Evolutionary conservation across 2,329 filamentous ascomycete species (phyloP).

Genomic region (Penicillium sp.): DNA sequence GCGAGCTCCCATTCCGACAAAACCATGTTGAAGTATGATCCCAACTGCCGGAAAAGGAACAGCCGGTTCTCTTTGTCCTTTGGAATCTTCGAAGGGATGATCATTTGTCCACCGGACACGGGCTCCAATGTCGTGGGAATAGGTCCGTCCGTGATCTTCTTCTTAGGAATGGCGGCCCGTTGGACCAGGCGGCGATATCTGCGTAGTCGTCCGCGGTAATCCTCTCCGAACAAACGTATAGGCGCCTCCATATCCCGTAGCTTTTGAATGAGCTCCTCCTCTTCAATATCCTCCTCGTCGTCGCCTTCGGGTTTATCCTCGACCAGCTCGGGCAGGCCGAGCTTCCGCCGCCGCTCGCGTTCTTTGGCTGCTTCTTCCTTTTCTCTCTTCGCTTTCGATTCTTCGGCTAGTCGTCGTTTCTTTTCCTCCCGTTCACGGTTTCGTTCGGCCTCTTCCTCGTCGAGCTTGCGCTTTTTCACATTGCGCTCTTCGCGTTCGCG

Average conservation of each 20-base stretch:
- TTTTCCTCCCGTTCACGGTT: constrained; percentile 77
- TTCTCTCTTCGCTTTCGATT: constrained; percentile 69
- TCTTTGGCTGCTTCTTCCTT: constrained; percentile 76
- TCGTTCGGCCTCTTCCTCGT: constrained; percentile 78
- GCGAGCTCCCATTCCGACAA: constrained; percentile 82
- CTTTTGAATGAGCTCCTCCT: constrained; percentile 68
- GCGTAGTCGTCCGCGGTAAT: constrained; percentile 66
- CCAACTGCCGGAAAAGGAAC: constrained; percentile 83
- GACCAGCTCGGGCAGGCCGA: constrained; percentile 77
- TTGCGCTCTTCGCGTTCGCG: constrained; percentile 69
- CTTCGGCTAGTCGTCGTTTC: constrained; percentile 75
- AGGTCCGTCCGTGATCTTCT: constrained; percentile 66
- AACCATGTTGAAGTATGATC: constrained; percentile 96
- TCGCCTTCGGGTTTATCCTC: constrained; percentile 36
- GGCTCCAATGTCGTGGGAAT: constrained; percentile 83
- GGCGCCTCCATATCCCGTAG: constrained; percentile 75
- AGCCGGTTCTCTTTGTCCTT: constrained; percentile 66
- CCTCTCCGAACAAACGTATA: constrained; percentile 77
- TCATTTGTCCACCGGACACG: constrained; percentile 86
- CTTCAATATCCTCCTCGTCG: constrained; percentile 63
- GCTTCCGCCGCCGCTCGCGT: constrained; percentile 67
- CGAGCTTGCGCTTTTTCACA: constrained; percentile 80
- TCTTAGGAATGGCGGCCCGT: constrained; percentile 36
- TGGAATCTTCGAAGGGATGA: constrained; percentile 66
- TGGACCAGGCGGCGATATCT: constrained; percentile 68